Percentiles rank a stretch among this genome's conserved stretches.
Conservation (phyloP, 768 basidiomycete species). For the Pisolithus tinctorius region DNA sequence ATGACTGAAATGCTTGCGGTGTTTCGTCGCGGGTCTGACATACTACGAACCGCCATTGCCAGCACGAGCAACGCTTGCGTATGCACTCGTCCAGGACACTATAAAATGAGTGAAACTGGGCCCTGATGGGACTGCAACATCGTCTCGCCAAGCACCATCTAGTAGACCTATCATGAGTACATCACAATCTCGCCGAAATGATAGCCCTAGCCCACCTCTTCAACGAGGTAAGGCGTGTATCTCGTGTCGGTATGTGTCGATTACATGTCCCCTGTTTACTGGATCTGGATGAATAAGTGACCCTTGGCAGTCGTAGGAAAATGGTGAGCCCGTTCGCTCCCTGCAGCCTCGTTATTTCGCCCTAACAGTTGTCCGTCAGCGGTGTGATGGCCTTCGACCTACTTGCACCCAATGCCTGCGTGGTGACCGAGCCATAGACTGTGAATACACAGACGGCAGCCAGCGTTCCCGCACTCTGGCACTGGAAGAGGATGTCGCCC, state of each 20-base stretch:
- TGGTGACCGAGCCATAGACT: constrained; percentile 57
- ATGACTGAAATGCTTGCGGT: too few relatives aligned
- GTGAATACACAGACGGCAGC: constrained; percentile 64
- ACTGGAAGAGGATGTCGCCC: constrained; percentile 52
- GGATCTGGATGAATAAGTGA: background rate
- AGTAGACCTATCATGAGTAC: background rate
- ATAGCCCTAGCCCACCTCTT: constrained; percentile 15
- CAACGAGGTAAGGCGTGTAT: constrained; percentile 47
- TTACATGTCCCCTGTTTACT: background rate
- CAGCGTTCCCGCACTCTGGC: constrained; percentile 53
- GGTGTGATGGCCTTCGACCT: constrained; percentile 62
- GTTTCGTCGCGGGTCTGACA: too few relatives aligned
- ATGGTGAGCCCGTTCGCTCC: constrained; percentile 28
- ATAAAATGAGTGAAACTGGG: background rate
- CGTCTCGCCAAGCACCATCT: background rate
- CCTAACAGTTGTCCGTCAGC: constrained; percentile 28
- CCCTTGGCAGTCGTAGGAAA: constrained; percentile 36
- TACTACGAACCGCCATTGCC: too few relatives aligned
- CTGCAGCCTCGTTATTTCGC: background rate
- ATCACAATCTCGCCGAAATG: constrained; percentile 2
- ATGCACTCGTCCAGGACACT: background rate
- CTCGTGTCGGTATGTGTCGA: constrained; percentile 40
- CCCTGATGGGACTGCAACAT: background rate
- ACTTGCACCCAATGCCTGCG: constrained; percentile 57
- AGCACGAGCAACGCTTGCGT: background rate